Base-by-base conservation (phyloP, 352 stramenopile genomes). In the Phytopythium oedochilum region DNA sequence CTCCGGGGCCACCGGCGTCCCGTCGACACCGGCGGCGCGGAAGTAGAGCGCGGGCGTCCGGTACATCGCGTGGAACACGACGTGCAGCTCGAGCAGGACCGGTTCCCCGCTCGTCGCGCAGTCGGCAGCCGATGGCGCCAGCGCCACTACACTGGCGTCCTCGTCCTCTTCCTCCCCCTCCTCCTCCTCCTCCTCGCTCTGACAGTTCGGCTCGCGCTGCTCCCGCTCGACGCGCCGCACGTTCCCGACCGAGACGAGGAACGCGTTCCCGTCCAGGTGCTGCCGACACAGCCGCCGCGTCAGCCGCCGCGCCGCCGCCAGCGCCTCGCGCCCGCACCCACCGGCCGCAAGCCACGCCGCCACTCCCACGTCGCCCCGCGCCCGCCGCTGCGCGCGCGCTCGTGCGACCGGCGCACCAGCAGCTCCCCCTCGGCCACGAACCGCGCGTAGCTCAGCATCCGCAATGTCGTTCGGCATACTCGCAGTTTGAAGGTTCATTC, bases 41-140 rank as follows among this genome's bases (percentile, higher is more conserved):
- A 94, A 89, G 53, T 87, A 94, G 34, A 94, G 68, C 63, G 85
- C 76, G 0, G 82, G 82, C 3, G 75, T 86, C 53, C 84, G 73
- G 64, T 89, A 94, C 31, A 86, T 82, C 10, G 64, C 68, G 61
- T 91, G 83, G 60, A 78, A 94, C 28, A 91, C 80, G 49, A 94
- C 84, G 66, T 94, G 84, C 61, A 89, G 89, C 35, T 92, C 81
- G 40, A 83, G 65, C 20, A 91, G 28, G n/a, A 75, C 62, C 10
- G 57, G 71, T 28, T 75, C 60, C 32, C 28, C 45, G 2, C 40
- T 56, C n/a, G n/a, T n/a, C n/a, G n/a, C n/a, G n/a, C n/a, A n/a
- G n/a, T n/a, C n/a, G 7, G 44, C 35, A 9, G 26, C 26, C 28
- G 9, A 4, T 15, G 8, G 40, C 28, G 39, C 42, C 25, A 53